Conservation (phyloP, 495 filamentous ascomycete genomes). For the Copromyces sp. region DNA sequence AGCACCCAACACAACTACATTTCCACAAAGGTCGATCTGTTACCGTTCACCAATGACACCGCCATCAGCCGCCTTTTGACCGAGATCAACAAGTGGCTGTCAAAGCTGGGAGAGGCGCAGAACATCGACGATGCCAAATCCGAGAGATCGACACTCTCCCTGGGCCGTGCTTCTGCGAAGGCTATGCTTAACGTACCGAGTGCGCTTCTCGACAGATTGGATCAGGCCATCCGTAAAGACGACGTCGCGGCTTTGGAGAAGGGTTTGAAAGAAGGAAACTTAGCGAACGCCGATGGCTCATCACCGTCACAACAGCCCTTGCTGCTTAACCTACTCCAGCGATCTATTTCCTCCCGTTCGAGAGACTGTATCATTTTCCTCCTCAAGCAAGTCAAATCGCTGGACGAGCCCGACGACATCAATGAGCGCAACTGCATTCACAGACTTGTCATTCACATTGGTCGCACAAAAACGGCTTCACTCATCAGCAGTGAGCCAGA, state of each 20-base stretch:
- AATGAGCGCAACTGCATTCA: conserved; percentile 91
- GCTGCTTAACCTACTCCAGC: conserved; percentile 70
- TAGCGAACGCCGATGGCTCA: conserved; percentile 37
- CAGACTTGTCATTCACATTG: conserved; percentile 80
- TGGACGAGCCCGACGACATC: conserved; percentile 84
- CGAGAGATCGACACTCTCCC: conserved; percentile 55
- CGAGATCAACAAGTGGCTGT: conserved; percentile 84
- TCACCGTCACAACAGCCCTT: conserved; percentile 42
- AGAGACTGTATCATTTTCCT: conserved; percentile 58
- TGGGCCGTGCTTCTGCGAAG: conserved; percentile 60
- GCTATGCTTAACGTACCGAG: conserved; percentile 59
- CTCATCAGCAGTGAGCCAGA: conserved; percentile 37
- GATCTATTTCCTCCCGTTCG: conserved; percentile 64
- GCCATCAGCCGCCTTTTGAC: conserved; percentile 56
- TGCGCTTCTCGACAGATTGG: conserved; percentile 57
- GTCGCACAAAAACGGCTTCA: conserved; percentile 58
- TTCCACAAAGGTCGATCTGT: conserved; percentile 74
- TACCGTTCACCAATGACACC: conserved; percentile 71
- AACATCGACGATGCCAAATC: conserved; percentile 60
- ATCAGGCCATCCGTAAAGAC: conserved; percentile 68
- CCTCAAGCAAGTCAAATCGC: conserved; percentile 50
- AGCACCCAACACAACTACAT: conserved; percentile 69
- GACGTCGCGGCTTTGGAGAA: conserved; percentile 51
- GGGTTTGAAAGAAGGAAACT: conserved; percentile 47
- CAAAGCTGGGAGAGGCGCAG: conserved; percentile 63